These are phyloP conservation scores for Colletotrichum sp. DNA, from an alignment of 2,329 filamentous ascomycete species.

Conservation along the genomic window DNA sequence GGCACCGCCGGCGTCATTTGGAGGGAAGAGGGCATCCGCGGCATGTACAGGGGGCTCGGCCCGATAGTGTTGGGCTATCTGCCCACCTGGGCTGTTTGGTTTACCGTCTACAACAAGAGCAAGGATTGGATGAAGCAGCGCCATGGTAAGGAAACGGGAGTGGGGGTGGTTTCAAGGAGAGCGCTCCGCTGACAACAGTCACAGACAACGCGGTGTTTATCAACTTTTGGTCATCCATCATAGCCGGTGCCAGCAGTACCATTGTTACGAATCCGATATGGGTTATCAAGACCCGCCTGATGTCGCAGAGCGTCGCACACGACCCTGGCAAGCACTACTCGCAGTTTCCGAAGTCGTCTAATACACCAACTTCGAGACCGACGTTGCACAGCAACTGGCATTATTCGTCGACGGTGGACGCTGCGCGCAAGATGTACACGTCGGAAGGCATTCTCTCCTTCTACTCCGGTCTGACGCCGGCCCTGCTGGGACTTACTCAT, in stretches of 20 bases:
- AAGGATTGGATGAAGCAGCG: slow-evolving; percentile 75
- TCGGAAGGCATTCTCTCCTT: slow-evolving; percentile 89
- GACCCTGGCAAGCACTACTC: slow-evolving; percentile 51
- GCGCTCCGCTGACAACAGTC: slow-evolving; percentile 21
- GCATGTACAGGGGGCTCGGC: slow-evolving; percentile 91
- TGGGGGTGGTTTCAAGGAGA: background rate
- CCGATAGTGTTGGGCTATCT: slow-evolving; percentile 96
- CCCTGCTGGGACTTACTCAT: slow-evolving; percentile 88
- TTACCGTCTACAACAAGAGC: slow-evolving; percentile 93
- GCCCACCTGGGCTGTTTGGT: slow-evolving; percentile 97
- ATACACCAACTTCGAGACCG: slow-evolving; percentile 60
- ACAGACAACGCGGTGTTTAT: slow-evolving; percentile 78
- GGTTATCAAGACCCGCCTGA: slow-evolving; percentile 98
- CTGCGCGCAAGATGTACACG: slow-evolving; percentile 93
- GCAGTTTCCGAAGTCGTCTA: slow-evolving; percentile 52
- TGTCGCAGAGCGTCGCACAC: slow-evolving; percentile 81
- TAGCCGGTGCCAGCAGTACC: slow-evolving; percentile 91
- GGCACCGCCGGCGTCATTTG: slow-evolving; percentile 88
- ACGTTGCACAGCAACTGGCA: slow-evolving; percentile 79
- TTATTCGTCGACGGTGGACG: slow-evolving; percentile 88
- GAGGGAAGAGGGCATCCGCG: slow-evolving; percentile 84
- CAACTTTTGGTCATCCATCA: slow-evolving; percentile 87
- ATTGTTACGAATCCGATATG: slow-evolving; percentile 97
- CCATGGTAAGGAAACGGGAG: slow-evolving; percentile 54
- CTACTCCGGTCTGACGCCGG: slow-evolving; percentile 93